These are phyloP conservation scores for Jacaranda mimosifolia DNA, from an alignment of 257 asterid genomes.

Conservation along the genomic window DNA sequence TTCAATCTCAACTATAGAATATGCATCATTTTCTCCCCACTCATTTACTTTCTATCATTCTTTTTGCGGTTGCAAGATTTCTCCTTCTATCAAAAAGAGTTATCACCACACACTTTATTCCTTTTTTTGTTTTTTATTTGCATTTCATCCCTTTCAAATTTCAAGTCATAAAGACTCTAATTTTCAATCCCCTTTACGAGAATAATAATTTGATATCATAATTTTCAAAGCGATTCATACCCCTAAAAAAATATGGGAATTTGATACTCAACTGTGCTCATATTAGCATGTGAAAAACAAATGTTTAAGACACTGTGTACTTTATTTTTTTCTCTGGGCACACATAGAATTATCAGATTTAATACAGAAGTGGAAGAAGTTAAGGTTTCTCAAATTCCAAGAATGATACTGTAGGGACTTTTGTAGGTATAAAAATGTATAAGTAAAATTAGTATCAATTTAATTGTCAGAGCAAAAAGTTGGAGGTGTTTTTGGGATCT, in stretches of 20 bases:
- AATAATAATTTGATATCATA: background rate
- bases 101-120: slow-evolving; percentile 41
- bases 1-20: slow-evolving; percentile 12
- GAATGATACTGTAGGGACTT: slow-evolving; percentile 52
- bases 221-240: background rate
- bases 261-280: background rate
- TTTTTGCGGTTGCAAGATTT: slow-evolving; percentile 20
- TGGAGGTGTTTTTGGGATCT: slow-evolving; percentile 31
- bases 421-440: slow-evolving; percentile 23
- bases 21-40: background rate
- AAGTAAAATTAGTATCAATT: background rate
- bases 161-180: background rate
- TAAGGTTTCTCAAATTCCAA: slow-evolving; percentile 45
- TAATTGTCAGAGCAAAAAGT: slow-evolving; percentile 31
- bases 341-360: background rate
- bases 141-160: slow-evolving; percentile 1
- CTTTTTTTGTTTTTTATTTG: slow-evolving; percentile 11
- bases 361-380: background rate
- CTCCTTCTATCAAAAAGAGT: background rate
- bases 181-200: background rate
- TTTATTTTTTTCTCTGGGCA: background rate
- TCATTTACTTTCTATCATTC: background rate
- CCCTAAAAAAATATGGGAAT: background rate
- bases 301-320: background rate
- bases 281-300: background rate